A percentile compares a stretch with the other conserved stretches of the same genome.
Evolutionary conservation across 768 basidiomycete species (phyloP).

Genomic region (Leccinum rimulosum): DNA sequence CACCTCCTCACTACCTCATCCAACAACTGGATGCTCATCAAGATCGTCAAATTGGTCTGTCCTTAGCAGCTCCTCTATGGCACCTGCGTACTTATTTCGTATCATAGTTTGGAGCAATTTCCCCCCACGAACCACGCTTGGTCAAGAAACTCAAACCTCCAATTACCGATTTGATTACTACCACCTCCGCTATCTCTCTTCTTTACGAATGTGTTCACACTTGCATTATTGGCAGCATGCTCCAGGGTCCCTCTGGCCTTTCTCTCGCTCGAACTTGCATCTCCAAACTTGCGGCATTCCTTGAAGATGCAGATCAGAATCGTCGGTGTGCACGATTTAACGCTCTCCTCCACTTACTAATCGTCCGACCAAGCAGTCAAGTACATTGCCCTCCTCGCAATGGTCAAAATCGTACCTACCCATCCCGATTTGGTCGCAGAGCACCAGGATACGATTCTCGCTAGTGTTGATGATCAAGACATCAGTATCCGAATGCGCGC

Average conservation of each 20-base stretch:
- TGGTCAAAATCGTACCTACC: conserved; percentile 93
- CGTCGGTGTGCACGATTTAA: conserved; percentile 51
- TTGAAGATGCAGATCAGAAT: conserved; percentile 94
- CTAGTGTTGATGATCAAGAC: conserved; percentile 89
- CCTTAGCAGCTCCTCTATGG: neutral
- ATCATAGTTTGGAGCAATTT: conserved; percentile 84
- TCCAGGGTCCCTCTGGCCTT: conserved; percentile 74
- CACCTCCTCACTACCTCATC: conserved; percentile 89
- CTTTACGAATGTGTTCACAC: conserved; percentile 98
- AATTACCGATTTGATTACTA: conserved; percentile 92
- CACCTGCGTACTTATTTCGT: neutral
- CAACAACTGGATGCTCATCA: conserved; percentile 99
- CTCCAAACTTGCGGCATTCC: conserved; percentile 88
- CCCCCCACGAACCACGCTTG: conserved; percentile 88
- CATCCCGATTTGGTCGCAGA: conserved; percentile 88
- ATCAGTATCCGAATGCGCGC: conserved; percentile 96
- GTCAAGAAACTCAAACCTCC: conserved; percentile 94
- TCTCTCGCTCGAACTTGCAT: conserved; percentile 85
- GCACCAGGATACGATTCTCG: conserved; percentile 88
- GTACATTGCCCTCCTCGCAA: conserved; percentile 92
- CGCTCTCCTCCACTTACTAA: conserved; percentile 14
- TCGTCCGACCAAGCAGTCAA: conserved; percentile 62
- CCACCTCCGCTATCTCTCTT: conserved; percentile 91
- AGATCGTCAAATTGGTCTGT: conserved; percentile 90
- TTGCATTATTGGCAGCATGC: conserved; percentile 96